Evolutionary conservation across 495 filamentous ascomycete genomes (phyloP).

Genomic region (Penicillium alfredii): DNA sequence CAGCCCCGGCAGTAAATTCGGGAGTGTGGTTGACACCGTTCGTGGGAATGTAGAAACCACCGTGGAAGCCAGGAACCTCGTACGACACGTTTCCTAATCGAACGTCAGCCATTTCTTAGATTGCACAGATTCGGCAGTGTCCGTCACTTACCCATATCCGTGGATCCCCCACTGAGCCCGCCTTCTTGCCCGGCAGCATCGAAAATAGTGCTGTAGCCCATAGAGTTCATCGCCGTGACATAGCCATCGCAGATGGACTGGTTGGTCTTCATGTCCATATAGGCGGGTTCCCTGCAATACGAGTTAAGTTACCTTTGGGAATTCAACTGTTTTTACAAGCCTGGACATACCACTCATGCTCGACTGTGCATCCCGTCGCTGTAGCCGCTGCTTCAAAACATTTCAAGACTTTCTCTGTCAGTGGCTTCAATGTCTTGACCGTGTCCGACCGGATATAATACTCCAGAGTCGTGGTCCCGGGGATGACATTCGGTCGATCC

Average conservation of each 20-base stretch:
- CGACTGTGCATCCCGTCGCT: slow-evolving; percentile 50
- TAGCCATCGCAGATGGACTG: slow-evolving; percentile 45
- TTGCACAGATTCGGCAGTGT: too few species aligned
- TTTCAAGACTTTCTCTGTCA: slow-evolving; percentile 46
- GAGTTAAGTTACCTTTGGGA: neutral
- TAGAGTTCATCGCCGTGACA: slow-evolving; percentile 41
- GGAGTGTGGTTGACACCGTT: slow-evolving; percentile 50
- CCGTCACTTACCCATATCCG: slow-evolving; percentile 38
- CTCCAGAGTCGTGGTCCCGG: slow-evolving; percentile 46
- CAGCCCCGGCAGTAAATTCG: slow-evolving; percentile 47
- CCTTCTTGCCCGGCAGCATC: slow-evolving; percentile 32
- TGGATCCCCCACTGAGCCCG: slow-evolving; percentile 24
- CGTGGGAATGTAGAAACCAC: slow-evolving; percentile 46
- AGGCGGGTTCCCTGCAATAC: slow-evolving; percentile 34
- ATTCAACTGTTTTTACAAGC: too few species aligned
- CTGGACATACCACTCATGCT: slow-evolving; percentile 34
- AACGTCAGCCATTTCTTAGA: too few species aligned
- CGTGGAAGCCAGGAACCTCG: slow-evolving; percentile 52
- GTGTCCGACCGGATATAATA: slow-evolving; percentile 51
- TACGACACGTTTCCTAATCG: slow-evolving; percentile 50
- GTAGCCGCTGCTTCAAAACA: slow-evolving; percentile 53
- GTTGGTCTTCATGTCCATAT: slow-evolving; percentile 49
- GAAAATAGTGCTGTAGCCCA: slow-evolving; percentile 38
- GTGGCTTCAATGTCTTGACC: slow-evolving; percentile 31
- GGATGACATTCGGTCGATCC: slow-evolving; percentile 47